phyloP scores from a whole-genome alignment of 2,329 filamentous ascomycete species.

The Rhynchosporium agropyri region DNA sequence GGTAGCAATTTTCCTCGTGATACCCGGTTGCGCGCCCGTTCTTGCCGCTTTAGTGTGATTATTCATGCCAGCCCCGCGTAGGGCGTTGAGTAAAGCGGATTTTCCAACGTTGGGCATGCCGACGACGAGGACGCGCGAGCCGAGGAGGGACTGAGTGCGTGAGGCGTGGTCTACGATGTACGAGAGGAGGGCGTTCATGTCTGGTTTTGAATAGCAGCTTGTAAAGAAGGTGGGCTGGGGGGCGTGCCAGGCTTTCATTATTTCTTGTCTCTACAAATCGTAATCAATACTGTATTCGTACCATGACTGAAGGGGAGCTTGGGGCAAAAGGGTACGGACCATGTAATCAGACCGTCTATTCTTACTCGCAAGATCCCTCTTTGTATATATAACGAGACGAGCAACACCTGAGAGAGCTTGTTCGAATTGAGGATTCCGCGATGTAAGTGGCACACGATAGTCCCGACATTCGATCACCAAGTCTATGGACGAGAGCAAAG shows the following conservation, averaged over 20 bases:
- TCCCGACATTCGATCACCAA: conserved; percentile 95
- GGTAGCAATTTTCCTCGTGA: conserved; percentile 82
- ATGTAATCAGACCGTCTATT: conserved; percentile 46
- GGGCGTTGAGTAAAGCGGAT: conserved; percentile 86
- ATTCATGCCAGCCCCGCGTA: conserved; percentile 70
- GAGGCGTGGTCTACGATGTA: conserved; percentile 54
- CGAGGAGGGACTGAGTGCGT: conserved; percentile 66
- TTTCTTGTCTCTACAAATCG: conserved; percentile 48
- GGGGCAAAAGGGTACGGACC: conserved; percentile 40
- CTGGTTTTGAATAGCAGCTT: conserved; percentile 49
- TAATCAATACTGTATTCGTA: background rate
- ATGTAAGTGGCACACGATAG: conserved; percentile 85
- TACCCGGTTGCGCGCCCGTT: conserved; percentile 85
- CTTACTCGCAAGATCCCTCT: conserved; percentile 70
- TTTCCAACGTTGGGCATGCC: conserved; percentile 99
- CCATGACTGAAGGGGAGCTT: background rate
- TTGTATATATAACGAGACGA: conserved; percentile 88
- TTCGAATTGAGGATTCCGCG: conserved; percentile 88
- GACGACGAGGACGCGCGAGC: conserved; percentile 83
- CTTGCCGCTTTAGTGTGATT: conserved; percentile 67
- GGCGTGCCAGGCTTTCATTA: conserved; percentile 56
- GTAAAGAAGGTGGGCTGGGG: conserved; percentile 57
- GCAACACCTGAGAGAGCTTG: conserved; percentile 70
- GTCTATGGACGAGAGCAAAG: conserved; percentile 76
- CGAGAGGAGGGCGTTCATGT: conserved; percentile 48